These are phyloP conservation scores for Lentinula boryana DNA, from an alignment of 768 basidiomycete species.

Conservation along the genomic window DNA sequence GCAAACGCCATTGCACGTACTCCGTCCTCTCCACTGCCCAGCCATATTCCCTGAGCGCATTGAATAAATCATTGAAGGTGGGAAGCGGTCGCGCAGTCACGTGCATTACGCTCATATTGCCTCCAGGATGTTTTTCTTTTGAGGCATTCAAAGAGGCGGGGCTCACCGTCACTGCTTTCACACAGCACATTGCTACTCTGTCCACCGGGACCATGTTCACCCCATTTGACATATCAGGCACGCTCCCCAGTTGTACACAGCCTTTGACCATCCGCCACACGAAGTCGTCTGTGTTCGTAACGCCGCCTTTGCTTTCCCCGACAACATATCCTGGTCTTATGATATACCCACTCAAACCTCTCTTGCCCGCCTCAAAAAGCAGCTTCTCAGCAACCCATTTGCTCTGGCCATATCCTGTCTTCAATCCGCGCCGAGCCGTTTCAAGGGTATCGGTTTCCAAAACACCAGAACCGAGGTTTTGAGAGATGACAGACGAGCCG, in stretches of 20 bases:
- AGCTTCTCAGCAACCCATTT: constrained; percentile 99
- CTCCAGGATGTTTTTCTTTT: constrained; percentile 20
- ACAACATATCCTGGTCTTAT: constrained; percentile 95
- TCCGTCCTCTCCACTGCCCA: constrained; percentile 75
- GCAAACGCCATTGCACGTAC: constrained; percentile 87
- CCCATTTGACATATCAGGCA: constrained; percentile 97
- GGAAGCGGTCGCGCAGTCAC: constrained; percentile 82
- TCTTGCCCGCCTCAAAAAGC: constrained; percentile 82
- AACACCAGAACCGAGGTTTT: constrained; percentile 49
- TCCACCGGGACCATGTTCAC: constrained; percentile 99
- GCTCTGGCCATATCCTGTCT: constrained; percentile 93
- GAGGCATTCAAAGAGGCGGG: constrained; percentile 35
- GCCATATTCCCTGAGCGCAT: constrained; percentile 70
- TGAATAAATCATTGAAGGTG: constrained; percentile 84
- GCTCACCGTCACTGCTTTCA: constrained; percentile 59
- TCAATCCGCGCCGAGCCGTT: constrained; percentile 66
- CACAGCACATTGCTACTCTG: constrained; percentile 81
- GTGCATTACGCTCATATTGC: constrained; percentile 55
- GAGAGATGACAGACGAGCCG: constrained; percentile 59
- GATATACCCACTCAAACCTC: constrained; percentile 82
- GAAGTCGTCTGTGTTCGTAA: constrained; percentile 99
- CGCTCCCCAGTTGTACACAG: constrained; percentile 94
- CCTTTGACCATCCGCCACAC: constrained; percentile 98
- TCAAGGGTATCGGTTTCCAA: constrained; percentile 88
- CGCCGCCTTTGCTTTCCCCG: constrained; percentile 88